Evolutionary conservation across 495 filamentous ascomycete genomes (phyloP).

Genomic region (Lasiosphaeria hispida): DNA sequence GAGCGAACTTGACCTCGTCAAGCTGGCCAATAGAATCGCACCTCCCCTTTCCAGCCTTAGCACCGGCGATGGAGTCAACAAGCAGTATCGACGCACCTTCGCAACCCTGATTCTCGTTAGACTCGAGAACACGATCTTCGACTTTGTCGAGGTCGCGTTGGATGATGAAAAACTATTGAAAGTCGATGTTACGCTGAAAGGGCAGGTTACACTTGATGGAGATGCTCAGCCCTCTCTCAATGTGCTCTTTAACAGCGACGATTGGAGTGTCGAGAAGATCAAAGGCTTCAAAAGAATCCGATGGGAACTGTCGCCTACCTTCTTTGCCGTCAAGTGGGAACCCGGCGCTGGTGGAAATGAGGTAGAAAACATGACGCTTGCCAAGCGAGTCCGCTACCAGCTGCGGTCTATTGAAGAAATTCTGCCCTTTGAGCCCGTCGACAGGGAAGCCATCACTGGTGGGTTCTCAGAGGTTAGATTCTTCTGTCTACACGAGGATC

Average conservation of each 20-base stretch:
- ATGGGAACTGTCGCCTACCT: conserved; percentile 4
- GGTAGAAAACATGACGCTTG: not conserved
- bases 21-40: conserved; percentile 1
- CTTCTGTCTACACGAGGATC: conserved; percentile 3
- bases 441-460: not conserved
- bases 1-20: not conserved
- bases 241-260: not conserved
- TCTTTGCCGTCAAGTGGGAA: not conserved
- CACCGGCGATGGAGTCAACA: not conserved
- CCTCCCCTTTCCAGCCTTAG: not conserved
- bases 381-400: not conserved
- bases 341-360: too few species aligned
- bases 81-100: conserved; percentile 2
- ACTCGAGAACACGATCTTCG: not conserved
- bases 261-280: conserved; percentile 1
- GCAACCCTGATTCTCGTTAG: not conserved
- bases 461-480: not conserved
- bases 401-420: too few species aligned
- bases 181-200: too few species aligned
- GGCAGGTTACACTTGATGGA: not conserved
- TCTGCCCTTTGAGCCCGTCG: not conserved
- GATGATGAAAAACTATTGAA: not conserved
- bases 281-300: not conserved
- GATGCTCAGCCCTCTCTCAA: not conserved
- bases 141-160: not conserved